Evolutionary conservation across 2,329 filamentous ascomycete species (phyloP).

Genomic region (Mycosphaerella sp.): DNA sequence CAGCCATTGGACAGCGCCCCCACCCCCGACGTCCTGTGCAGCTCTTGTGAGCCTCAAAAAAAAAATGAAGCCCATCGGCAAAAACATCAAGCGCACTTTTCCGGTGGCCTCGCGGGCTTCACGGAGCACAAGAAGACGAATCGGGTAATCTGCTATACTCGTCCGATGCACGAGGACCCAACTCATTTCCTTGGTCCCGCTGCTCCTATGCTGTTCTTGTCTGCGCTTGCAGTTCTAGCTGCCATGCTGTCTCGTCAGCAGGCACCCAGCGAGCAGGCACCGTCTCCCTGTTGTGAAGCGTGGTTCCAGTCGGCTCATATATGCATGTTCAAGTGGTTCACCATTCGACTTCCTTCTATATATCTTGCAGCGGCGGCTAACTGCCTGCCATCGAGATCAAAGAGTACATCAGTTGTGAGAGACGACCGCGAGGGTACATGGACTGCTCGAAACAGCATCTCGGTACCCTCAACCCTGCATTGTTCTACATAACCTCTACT

Average conservation of each 20-base stretch:
- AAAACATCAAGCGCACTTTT: conserved; percentile 8
- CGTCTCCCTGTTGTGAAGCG: conserved; percentile 13
- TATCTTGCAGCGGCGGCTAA: conserved; percentile 3
- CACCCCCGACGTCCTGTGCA: conserved; percentile 8
- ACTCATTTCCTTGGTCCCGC: conserved; percentile 8
- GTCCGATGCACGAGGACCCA: conserved; percentile 10
- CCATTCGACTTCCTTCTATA: not conserved
- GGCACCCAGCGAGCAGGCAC: conserved; percentile 11
- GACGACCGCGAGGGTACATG: not conserved
- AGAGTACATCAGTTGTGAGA: conserved; percentile 5
- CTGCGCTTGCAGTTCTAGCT: conserved; percentile 13
- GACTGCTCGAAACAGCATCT: conserved; percentile 3
- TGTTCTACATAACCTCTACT: not conserved
- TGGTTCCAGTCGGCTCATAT: conserved; percentile 20
- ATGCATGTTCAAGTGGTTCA: conserved; percentile 10
- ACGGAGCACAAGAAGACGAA: conserved; percentile 6
- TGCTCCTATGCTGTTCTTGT: conserved; percentile 10
- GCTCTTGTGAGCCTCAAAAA: conserved; percentile 11
- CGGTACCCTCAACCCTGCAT: conserved; percentile 9
- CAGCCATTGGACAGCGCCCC: conserved; percentile 12
- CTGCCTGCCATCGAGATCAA: conserved; percentile 4
- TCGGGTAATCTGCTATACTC: conserved; percentile 3
- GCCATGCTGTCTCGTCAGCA: conserved; percentile 5
- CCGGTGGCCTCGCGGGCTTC: conserved; percentile 3
- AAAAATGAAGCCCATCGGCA: no score